Conservation (phyloP, 352 stramenopile genomes). For the Plasmopara halstedii region DNA sequence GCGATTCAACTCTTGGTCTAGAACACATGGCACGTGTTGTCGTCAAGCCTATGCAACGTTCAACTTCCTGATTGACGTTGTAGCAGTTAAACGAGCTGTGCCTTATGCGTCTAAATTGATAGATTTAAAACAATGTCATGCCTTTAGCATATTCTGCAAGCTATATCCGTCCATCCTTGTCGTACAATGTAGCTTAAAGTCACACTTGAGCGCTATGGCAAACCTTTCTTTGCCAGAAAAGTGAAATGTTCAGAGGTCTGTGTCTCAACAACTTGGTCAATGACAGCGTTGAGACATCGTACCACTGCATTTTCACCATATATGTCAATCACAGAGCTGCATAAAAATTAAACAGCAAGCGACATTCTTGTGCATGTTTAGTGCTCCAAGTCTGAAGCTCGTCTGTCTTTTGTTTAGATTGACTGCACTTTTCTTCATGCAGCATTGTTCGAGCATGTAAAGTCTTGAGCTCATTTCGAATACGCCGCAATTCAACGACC, state of each 20-base stretch:
- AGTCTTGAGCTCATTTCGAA: slow-evolving; percentile 6
- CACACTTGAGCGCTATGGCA: slow-evolving; percentile 7
- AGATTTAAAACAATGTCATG: no score
- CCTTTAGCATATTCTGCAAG: not conserved
- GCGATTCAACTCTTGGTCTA: not conserved
- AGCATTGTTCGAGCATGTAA: slow-evolving; percentile 3
- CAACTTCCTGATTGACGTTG: slow-evolving; percentile 26
- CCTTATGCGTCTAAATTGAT: not conserved
- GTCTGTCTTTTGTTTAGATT: slow-evolving; percentile 8
- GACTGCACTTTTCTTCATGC: slow-evolving; percentile 3
- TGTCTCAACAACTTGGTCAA: slow-evolving; percentile 26
- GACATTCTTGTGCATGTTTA: slow-evolving; percentile 40
- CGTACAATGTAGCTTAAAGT: slow-evolving; percentile 3
- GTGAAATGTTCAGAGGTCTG: slow-evolving; percentile 13
- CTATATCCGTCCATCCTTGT: not conserved
- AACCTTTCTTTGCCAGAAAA: no score
- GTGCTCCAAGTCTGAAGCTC: slow-evolving; percentile 33
- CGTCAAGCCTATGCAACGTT: slow-evolving; percentile 21
- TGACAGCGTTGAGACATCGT: slow-evolving; percentile 16
- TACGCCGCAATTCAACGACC: not conserved
- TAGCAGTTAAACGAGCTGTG: slow-evolving; percentile 10
- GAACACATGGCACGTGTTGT: not conserved
- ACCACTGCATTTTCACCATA: slow-evolving; percentile 21
- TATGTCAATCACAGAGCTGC: slow-evolving; percentile 29
- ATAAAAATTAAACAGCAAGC: slow-evolving; percentile 46